phyloP scores from a whole-genome alignment of 805 yeast genomes.

The Novakomyces olei region DNA sequence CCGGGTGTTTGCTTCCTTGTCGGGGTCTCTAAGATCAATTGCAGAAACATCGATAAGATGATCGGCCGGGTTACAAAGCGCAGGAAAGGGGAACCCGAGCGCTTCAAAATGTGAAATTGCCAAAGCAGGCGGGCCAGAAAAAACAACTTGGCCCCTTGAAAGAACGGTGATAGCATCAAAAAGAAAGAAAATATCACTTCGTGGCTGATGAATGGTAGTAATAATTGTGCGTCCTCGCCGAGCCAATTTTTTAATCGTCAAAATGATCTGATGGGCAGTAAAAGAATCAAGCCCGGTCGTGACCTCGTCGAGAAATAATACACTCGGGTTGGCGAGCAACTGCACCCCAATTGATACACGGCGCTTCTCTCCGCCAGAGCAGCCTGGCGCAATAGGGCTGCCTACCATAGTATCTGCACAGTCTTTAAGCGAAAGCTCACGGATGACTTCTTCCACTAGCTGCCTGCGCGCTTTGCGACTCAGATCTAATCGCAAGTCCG shows the following conservation, averaged over 20 bases:
- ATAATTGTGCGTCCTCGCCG: slow-evolving; percentile 3
- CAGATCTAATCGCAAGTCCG: slow-evolving; percentile 19
- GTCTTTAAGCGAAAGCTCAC: slow-evolving; percentile 27
- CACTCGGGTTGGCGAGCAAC: slow-evolving; percentile 31
- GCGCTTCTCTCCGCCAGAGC: slow-evolving; percentile 34
- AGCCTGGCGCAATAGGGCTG: slow-evolving; percentile 22
- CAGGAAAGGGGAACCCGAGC: slow-evolving; percentile 11
- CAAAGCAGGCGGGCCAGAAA: slow-evolving; percentile 8
- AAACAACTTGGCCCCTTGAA: slow-evolving; percentile 13
- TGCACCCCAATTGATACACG: slow-evolving; percentile 34
- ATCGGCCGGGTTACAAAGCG: slow-evolving; percentile 15
- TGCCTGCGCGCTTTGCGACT: slow-evolving; percentile 23
- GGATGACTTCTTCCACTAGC: slow-evolving; percentile 30
- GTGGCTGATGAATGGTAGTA: slow-evolving; percentile 20
- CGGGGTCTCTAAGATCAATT: slow-evolving; percentile 13
- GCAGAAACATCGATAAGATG: slow-evolving; percentile 13
- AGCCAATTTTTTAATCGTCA: not conserved
- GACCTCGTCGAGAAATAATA: slow-evolving; percentile 36
- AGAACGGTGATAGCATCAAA: slow-evolving; percentile 15
- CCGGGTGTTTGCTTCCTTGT: not conserved
- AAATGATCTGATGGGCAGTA: slow-evolving; percentile 18
- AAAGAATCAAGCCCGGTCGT: slow-evolving; percentile 39
- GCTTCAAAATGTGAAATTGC: slow-evolving; percentile 11
- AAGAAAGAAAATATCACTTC: slow-evolving; percentile 15
- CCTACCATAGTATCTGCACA: slow-evolving; percentile 35